Evolutionary conservation across 2,329 filamentous ascomycete species (phyloP).

Genomic region (Xylaria sp.): DNA sequence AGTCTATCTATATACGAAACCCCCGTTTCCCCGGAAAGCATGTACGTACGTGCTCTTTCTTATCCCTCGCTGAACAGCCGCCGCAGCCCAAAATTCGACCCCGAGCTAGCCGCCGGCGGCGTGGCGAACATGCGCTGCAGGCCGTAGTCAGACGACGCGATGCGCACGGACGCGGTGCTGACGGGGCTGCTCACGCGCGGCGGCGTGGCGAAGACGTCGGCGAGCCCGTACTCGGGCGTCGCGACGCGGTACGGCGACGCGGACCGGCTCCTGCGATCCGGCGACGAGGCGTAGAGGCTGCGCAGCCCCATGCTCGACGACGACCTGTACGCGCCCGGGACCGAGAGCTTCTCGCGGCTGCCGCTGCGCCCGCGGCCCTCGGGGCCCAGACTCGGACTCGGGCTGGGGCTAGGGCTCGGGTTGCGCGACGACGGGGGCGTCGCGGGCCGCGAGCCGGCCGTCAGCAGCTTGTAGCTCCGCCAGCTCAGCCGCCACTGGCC

Average conservation of each 20-base stretch:
- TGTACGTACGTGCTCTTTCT: too few relatives aligned
- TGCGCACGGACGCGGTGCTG: neutral
- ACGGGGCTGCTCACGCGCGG: slow-evolving; percentile 6
- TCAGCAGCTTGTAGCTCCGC: slow-evolving; percentile 18
- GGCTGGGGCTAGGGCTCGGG: neutral
- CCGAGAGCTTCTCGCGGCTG: neutral
- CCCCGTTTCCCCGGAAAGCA: too few relatives aligned
- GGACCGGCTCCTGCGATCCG: slow-evolving; percentile 9
- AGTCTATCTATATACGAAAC: slow-evolving; percentile 14
- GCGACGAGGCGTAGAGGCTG: slow-evolving; percentile 5
- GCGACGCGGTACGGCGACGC: slow-evolving; percentile 3
- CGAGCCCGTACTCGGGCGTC: slow-evolving; percentile 17
- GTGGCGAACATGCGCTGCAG: slow-evolving; percentile 15
- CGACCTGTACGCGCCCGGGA: neutral
- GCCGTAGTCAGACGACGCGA: slow-evolving; percentile 13
- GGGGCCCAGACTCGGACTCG: neutral
- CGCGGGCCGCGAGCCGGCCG: slow-evolving; percentile 4
- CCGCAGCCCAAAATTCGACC: slow-evolving; percentile 22
- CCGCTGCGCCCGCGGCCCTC: neutral
- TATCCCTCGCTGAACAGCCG: slow-evolving; percentile 21
- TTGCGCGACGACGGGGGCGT: slow-evolving; percentile 14
- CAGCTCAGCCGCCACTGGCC: slow-evolving; percentile 11
- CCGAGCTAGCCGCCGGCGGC: slow-evolving; percentile 3
- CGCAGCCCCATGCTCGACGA: slow-evolving; percentile 14
- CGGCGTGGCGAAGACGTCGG: slow-evolving; percentile 12